phyloP scores from a whole-genome alignment of 257 asterid species.

The Solanum chmielewskii region DNA sequence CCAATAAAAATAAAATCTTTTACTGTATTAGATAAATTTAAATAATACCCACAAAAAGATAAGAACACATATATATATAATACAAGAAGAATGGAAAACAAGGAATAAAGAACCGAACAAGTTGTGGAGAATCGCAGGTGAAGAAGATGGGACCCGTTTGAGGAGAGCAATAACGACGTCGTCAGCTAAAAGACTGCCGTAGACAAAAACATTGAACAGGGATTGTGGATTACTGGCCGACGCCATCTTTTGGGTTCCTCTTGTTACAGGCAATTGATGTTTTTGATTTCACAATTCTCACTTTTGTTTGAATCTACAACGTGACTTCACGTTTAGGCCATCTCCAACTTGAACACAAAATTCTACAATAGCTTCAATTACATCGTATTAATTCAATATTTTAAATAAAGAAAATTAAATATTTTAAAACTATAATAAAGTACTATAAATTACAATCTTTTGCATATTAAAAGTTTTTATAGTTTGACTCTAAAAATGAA shows the following conservation, averaged over 20 bases:
- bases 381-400: no score
- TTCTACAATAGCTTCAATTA: no score
- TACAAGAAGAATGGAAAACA: neutral
- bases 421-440: no score
- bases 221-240: slow-evolving; percentile 1
- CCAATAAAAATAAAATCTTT: neutral
- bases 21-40: neutral
- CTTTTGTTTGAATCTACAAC: neutral
- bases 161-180: slow-evolving; percentile 75
- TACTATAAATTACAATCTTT: no score
- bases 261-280: neutral
- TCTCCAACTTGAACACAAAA: no score
- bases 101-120: slow-evolving; percentile 9
- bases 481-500: no score
- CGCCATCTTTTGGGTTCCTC: neutral
- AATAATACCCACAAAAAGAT: neutral
- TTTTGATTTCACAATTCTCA: neutral
- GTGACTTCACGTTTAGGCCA: neutral
- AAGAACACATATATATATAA: neutral
- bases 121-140: slow-evolving; percentile 22
- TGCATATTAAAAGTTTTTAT: no score
- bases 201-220: slow-evolving; percentile 62
- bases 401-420: no score
- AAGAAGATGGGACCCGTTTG: slow-evolving; percentile 35
- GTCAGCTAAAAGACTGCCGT: slow-evolving; percentile 90